Evolutionary conservation across 257 asterid species (phyloP), one percentile per base, ranked within the genome.

Genomic region (Gentiana macrophylla): DNA sequence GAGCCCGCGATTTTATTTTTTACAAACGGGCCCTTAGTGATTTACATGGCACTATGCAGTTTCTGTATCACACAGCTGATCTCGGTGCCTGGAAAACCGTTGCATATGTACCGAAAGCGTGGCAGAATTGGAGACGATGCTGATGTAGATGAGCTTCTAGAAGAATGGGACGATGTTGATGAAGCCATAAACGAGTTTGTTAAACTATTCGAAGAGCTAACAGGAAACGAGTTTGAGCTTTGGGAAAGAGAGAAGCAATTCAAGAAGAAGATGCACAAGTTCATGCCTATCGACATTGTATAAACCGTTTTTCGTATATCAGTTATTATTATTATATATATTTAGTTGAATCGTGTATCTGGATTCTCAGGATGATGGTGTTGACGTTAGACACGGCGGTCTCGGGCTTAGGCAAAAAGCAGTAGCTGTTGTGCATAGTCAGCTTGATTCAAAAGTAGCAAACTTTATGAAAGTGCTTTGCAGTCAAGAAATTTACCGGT

Each of bases 401-500:
- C 78, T 88, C 45, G 89, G 74, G 12, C 74, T 83, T 55, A 61
- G 97, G 70, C 97, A 85, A 41, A 88, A 77, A 0, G 97, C 93
- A 4, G 56, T 60, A 15, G 95, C 97, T 3, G 90, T 57, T 2
- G 59, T 76, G 2, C 98, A 87, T 50, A 56, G 94, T 70, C 87
- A 83, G 68, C 95, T 92, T 12, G 91, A 84, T 53, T 76, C 94
- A 0, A 68, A 64, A 77, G 95, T 92, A 55, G 98, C 83, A 8
- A 78, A 72, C 69, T 64, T 92, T 50, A 75, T 92, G 86, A 81
- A 88, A 71, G 63, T 92, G 32, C 66, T 92, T 4, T 85, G 94
- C 67, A 69, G 91, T 61, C 98, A 85, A 70, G 94, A 83, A 65
- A 80, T 92, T 5, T 92, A 88, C 47, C 72, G 94, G 98, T 86